A percentile compares a stretch with the other conserved stretches of the same genome.
Conservation (phyloP, 495 filamentous ascomycete species). For the Cetradonia linearis region DNA sequence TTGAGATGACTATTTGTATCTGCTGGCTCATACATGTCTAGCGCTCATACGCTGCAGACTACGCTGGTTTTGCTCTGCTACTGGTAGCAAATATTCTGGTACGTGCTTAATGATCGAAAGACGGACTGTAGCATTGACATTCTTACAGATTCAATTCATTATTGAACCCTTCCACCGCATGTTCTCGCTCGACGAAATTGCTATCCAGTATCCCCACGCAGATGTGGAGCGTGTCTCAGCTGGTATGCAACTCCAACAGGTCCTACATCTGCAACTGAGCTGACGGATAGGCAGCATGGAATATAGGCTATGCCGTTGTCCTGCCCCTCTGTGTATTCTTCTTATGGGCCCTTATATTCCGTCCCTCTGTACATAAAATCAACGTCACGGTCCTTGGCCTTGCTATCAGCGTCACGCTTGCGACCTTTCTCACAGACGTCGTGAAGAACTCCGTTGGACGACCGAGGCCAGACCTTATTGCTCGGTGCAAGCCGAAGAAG, state of each 20-base stretch:
- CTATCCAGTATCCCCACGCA: slow-evolving; percentile 80
- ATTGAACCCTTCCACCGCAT: slow-evolving; percentile 77
- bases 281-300: slow-evolving; percentile 44
- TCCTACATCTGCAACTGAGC: background rate
- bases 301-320: slow-evolving; percentile 64
- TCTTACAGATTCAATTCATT: slow-evolving; percentile 52
- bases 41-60: slow-evolving; percentile 80
- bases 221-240: slow-evolving; percentile 76
- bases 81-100: slow-evolving; percentile 57
- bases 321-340: slow-evolving; percentile 58
- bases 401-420: slow-evolving; percentile 63
- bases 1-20: background rate
- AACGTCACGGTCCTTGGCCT: slow-evolving; percentile 81
- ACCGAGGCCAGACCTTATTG: slow-evolving; percentile 81
- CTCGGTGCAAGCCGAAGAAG: slow-evolving; percentile 65
- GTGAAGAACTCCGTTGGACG: slow-evolving; percentile 88
- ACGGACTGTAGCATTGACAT: background rate
- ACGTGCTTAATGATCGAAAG: slow-evolving; percentile 20
- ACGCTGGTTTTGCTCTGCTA: slow-evolving; percentile 64
- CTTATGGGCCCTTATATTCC: slow-evolving; percentile 50
- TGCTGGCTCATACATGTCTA: slow-evolving; percentile 24
- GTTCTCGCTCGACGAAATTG: slow-evolving; percentile 64
- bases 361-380: slow-evolving; percentile 60
- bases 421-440: slow-evolving; percentile 75
- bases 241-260: slow-evolving; percentile 36